Evolutionary conservation across 2,329 filamentous ascomycete genomes (phyloP).

Genomic region (Lachnellula cervina): DNA sequence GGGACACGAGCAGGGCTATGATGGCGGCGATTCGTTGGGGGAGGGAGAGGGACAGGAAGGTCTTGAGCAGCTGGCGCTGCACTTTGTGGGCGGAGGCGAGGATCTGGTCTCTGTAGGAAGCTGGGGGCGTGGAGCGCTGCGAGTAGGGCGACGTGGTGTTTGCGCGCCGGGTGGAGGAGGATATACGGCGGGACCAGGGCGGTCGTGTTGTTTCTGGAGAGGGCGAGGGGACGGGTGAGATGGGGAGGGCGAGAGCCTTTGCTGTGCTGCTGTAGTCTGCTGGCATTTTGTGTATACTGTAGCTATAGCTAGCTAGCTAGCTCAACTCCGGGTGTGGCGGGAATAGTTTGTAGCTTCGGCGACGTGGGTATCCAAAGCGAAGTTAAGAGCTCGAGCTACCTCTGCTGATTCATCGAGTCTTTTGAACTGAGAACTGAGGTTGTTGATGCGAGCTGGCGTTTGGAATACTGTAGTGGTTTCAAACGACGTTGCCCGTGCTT

Average conservation of each 20-base stretch:
- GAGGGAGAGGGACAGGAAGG: constrained; percentile 52
- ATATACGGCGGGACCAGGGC: constrained; percentile 46
- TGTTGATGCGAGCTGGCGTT: not conserved
- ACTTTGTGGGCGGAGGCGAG: constrained; percentile 50
- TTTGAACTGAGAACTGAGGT: not conserved
- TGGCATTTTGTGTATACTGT: constrained; percentile 44
- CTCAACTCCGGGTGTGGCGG: constrained; percentile 9
- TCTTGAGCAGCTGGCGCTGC: constrained; percentile 40
- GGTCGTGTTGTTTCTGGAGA: constrained; percentile 39
- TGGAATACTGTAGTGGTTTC: not conserved
- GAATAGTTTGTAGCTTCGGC: not conserved
- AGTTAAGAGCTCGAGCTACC: constrained; percentile 1
- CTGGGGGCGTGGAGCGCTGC: constrained; percentile 5
- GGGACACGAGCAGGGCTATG: constrained; percentile 41
- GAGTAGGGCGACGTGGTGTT: constrained; percentile 20
- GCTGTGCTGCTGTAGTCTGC: constrained; percentile 48
- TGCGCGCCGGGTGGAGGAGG: constrained; percentile 31
- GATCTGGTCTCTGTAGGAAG: constrained; percentile 36
- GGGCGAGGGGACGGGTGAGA: constrained; percentile 43
- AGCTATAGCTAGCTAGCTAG: not conserved
- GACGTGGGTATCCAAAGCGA: not conserved
- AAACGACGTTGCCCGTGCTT: not conserved
- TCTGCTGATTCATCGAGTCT: not conserved
- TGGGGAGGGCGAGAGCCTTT: constrained; percentile 43
- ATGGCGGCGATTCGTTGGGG: constrained; percentile 58